Evolutionary conservation across 2,329 filamentous ascomycete genomes (phyloP).

Genomic region (Trichophyton rubrum): DNA sequence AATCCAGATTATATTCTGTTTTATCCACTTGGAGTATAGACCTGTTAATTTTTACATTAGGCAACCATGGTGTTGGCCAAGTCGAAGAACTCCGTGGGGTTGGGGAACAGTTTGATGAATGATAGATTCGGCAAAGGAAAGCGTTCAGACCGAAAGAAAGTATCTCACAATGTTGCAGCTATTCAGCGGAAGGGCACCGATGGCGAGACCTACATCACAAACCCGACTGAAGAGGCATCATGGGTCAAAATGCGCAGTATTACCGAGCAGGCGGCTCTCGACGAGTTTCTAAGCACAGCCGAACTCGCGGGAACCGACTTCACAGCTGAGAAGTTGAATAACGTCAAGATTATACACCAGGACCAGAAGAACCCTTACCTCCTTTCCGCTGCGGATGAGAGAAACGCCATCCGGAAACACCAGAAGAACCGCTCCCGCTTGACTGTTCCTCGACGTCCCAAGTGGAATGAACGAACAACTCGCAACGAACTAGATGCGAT

Average conservation of each 20-base stretch:
- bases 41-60: background rate
- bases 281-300: constrained; percentile 91
- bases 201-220: constrained; percentile 83
- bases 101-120: constrained; percentile 97
- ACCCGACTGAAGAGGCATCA: constrained; percentile 75
- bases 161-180: constrained; percentile 45
- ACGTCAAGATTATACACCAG: constrained; percentile 94
- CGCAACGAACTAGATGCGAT: constrained; percentile 63
- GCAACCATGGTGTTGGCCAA: constrained; percentile 64
- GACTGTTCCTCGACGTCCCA: constrained; percentile 78
- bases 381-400: constrained; percentile 72
- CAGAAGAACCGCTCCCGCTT: constrained; percentile 63
- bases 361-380: constrained; percentile 94
- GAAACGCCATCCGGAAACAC: constrained; percentile 65
- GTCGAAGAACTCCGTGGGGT: constrained; percentile 85
- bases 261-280: constrained; percentile 88
- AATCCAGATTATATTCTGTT: background rate
- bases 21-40: background rate
- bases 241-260: constrained; percentile 99
- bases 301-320: constrained; percentile 98
- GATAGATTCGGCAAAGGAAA: constrained; percentile 94
- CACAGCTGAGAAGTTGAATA: constrained; percentile 97
- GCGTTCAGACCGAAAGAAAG: constrained; percentile 66
- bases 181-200: constrained; percentile 61
- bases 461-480: constrained; percentile 79